Conservation (phyloP, 768 basidiomycete species). For the Boletus patriciae region DNA sequence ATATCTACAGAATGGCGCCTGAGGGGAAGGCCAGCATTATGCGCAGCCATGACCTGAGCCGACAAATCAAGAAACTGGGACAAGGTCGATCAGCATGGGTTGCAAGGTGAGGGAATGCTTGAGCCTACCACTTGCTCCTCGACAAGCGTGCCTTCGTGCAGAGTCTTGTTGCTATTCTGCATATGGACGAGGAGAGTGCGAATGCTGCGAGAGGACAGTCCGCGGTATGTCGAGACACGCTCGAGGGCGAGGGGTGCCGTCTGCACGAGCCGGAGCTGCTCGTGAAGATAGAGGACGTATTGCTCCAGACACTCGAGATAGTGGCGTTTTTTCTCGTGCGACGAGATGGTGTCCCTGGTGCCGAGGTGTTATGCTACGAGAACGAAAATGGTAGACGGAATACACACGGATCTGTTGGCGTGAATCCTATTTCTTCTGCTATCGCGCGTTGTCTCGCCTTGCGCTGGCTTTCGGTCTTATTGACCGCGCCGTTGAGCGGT, state of each 20-base stretch:
- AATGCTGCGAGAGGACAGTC: constrained; percentile 62
- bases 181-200: constrained; percentile 72
- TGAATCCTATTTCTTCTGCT: constrained; percentile 55
- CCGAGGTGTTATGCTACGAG: neutral
- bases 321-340: constrained; percentile 74
- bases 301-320: constrained; percentile 74
- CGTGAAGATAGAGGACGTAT: constrained; percentile 65
- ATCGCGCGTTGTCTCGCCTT: constrained; percentile 59
- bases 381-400: neutral
- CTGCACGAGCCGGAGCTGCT: constrained; percentile 55
- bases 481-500: constrained; percentile 7
- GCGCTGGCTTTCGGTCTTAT: constrained; percentile 49
- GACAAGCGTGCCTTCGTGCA: constrained; percentile 48
- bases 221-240: constrained; percentile 51
- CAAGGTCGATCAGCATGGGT: neutral
- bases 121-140: constrained; percentile 57
- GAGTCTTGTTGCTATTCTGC: constrained; percentile 53
- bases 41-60: constrained; percentile 27
- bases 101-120: neutral
- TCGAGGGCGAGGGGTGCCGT: constrained; percentile 47
- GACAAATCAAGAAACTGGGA: constrained; percentile 33
- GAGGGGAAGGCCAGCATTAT: constrained; percentile 25
- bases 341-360: constrained; percentile 66
- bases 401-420: constrained; percentile 61
- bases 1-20: constrained; percentile 35